phyloP scores from a whole-genome alignment of 129 eudicot genomes.

The Flaveria brownii region DNA sequence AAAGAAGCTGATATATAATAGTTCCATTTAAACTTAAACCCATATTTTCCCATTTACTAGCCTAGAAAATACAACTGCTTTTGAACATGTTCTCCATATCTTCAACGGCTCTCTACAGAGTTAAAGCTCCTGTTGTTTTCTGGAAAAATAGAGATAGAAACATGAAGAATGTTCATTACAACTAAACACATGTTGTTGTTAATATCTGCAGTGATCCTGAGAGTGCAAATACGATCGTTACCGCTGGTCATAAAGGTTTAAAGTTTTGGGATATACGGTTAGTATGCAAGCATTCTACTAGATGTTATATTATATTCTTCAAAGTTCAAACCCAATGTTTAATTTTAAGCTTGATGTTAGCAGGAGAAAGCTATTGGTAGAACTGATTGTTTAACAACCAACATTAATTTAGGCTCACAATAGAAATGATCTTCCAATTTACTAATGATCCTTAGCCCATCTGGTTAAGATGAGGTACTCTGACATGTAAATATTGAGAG shows the following conservation, averaged over 20 bases:
- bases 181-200: background rate
- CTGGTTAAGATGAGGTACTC: no score
- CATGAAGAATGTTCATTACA: background rate
- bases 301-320: background rate
- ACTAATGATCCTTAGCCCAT: background rate
- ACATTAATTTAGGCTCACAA: no score
- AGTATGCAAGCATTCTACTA: conserved; percentile 24
- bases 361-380: background rate
- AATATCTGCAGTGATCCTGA: conserved; percentile 66
- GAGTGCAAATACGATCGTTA: conserved; percentile 66
- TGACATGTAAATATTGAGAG: no score
- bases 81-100: background rate
- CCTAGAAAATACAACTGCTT: background rate
- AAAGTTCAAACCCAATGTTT: background rate
- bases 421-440: background rate
- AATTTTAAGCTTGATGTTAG: background rate
- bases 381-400: background rate
- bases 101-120: background rate
- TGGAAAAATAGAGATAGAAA: background rate
- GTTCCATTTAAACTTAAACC: background rate
- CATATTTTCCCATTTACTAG: background rate
- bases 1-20: background rate
- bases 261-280: conserved; percentile 98
- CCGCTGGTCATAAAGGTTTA: conserved; percentile 73
- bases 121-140: background rate